Conservation (phyloP, 2,329 filamentous ascomycete species). For the Cladosporium sp. region DNA sequence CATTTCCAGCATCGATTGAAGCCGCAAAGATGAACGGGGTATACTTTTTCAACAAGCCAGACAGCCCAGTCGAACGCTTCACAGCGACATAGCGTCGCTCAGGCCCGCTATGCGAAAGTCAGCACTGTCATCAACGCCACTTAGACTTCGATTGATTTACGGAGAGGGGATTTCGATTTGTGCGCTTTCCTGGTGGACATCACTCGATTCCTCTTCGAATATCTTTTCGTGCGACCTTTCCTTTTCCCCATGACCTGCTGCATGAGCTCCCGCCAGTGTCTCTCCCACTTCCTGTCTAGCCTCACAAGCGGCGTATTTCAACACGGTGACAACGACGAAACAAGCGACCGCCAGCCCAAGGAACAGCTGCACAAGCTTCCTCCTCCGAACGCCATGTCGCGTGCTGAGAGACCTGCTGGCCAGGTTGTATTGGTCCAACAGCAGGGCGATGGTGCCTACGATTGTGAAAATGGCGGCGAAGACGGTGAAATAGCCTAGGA, state of each 20-base stretch:
- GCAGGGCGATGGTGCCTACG: neutral
- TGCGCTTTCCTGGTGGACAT: neutral
- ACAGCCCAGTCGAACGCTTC: neutral
- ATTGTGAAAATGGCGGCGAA: neutral
- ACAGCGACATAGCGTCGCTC: neutral
- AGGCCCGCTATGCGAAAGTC: neutral
- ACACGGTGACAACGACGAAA: neutral
- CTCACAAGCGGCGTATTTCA: neutral
- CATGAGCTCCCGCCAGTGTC: neutral
- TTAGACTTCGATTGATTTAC: too few relatives aligned
- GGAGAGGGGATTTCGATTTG: too few relatives aligned
- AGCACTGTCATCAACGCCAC: too few relatives aligned
- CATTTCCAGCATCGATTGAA: neutral
- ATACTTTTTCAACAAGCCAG: neutral
- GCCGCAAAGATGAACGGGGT: neutral
- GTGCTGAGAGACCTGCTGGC: constrained; percentile 1
- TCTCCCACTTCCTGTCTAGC: neutral
- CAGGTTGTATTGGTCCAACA: neutral
- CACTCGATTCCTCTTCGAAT: neutral
- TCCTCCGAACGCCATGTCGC: neutral
- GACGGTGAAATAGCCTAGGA: neutral
- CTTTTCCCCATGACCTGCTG: neutral
- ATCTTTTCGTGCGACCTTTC: neutral
- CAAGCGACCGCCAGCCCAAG: neutral
- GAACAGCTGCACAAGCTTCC: neutral